Percentiles rank a stretch among this genome's conserved stretches.
Conservation (phyloP, 345 rosid genomes). For the Eucalyptus sp. region DNA sequence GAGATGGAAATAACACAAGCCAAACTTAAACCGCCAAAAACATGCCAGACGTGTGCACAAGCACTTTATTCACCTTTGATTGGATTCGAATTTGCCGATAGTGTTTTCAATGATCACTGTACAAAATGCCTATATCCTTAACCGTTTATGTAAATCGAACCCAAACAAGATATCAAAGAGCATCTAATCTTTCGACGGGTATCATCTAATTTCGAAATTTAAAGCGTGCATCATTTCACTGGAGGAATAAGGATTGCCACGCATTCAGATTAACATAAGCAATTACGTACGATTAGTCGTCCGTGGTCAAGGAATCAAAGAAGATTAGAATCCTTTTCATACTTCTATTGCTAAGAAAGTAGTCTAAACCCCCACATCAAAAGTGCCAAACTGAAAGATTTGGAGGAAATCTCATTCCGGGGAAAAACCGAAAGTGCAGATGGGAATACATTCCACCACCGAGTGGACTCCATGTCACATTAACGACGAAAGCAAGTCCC, state of each 20-base stretch:
- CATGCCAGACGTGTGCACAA: rapidly evolving
- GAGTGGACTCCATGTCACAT: not conserved
- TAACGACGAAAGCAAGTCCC: not conserved
- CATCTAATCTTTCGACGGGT: not conserved
- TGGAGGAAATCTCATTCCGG: not conserved
- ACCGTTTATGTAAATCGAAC: not conserved
- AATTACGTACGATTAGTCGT: not conserved
- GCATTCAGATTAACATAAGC: not conserved
- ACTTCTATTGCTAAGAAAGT: not conserved
- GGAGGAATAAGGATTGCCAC: not conserved
- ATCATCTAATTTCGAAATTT: not conserved
- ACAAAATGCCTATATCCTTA: not conserved
- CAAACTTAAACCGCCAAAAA: not conserved
- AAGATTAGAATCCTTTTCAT: not conserved
- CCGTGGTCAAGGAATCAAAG: not conserved
- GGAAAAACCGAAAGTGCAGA: not conserved
- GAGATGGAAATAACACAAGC: no score
- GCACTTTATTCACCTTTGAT: not conserved
- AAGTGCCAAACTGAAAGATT: not conserved
- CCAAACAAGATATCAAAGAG: not conserved
- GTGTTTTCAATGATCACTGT: not conserved
- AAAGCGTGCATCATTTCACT: not conserved
- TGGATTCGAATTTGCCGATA: not conserved
- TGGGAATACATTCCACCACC: not conserved
- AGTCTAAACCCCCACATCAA: not conserved